These are phyloP conservation scores for Lepidium didymum DNA, from an alignment of 345 rosid species.

Conservation along the genomic window DNA sequence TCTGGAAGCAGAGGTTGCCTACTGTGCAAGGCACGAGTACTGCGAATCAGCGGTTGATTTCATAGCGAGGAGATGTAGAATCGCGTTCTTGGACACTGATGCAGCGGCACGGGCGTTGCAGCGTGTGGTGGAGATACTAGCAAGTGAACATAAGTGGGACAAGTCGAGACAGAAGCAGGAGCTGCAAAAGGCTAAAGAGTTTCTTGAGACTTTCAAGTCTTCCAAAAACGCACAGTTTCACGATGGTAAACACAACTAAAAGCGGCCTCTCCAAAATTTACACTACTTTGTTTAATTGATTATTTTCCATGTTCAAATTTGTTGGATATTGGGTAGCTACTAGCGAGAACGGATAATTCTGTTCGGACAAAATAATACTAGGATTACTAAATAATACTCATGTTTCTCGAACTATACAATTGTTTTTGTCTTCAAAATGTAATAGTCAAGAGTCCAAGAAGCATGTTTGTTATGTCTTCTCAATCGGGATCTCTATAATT, in stretches of 20 bases:
- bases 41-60: conserved; percentile 91
- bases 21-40: conserved; percentile 85
- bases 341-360: neutral
- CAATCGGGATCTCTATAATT: neutral
- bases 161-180: conserved; percentile 64
- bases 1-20: conserved; percentile 54
- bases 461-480: neutral
- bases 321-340: conserved; percentile 10
- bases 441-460: neutral
- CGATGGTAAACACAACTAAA: conserved; percentile 71
- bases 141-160: conserved; percentile 73
- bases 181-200: conserved; percentile 50
- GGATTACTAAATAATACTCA: neutral
- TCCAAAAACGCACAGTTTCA: conserved; percentile 87
- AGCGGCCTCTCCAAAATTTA: neutral
- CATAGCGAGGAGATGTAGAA: conserved; percentile 90
- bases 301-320: conserved; percentile 1
- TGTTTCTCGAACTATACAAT: neutral
- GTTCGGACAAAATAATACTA: conserved; percentile 2
- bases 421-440: neutral
- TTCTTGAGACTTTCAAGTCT: conserved; percentile 86
- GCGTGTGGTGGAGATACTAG: conserved; percentile 64
- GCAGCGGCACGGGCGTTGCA: conserved; percentile 88
- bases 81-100: conserved; percentile 93
- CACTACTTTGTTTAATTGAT: conserved; percentile 8